These are phyloP conservation scores for Ganoderma leucocontextum DNA, from an alignment of 1,284 basidiomycete species.

Conservation along the genomic window DNA sequence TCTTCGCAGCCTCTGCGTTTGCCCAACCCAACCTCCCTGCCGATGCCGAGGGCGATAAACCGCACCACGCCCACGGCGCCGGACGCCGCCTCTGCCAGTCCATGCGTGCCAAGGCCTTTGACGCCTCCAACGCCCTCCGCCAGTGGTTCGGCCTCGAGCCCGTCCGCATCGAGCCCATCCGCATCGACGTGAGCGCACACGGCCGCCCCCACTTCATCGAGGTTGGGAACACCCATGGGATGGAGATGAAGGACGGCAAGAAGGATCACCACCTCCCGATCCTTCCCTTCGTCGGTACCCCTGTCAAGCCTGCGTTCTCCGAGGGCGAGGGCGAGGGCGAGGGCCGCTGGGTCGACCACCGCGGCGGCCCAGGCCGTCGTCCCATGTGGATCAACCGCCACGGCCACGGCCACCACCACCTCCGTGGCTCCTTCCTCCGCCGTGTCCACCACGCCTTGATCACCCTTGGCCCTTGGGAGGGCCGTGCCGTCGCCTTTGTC, in stretches of 20 bases:
- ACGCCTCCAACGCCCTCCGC: constrained; percentile 57
- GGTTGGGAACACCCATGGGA: constrained; percentile 19
- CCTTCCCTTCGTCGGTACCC: constrained; percentile 47
- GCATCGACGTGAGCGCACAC: neutral
- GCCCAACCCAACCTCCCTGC: constrained; percentile 24
- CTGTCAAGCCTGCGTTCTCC: constrained; percentile 34
- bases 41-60: constrained; percentile 13
- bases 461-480: constrained; percentile 82
- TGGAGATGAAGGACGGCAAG: constrained; percentile 2
- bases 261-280: constrained; percentile 37
- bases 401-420: constrained; percentile 37
- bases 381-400: constrained; percentile 38
- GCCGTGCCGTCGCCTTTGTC: constrained; percentile 79
- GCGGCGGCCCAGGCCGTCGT: constrained; percentile 32
- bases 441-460: constrained; percentile 72
- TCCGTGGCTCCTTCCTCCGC: constrained; percentile 53
- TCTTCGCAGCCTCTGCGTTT: constrained; percentile 15
- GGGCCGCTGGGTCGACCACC: constrained; percentile 7
- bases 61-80: constrained; percentile 28
- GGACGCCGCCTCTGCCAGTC: constrained; percentile 27
- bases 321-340: constrained; percentile 12
- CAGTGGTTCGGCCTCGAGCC: constrained; percentile 56
- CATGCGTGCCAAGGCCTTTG: constrained; percentile 53
- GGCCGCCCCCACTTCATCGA: constrained; percentile 23
- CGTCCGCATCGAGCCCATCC: constrained; percentile 42